Base-by-base conservation (phyloP, 345 rosid species). In the Gossypium rotundifolium region DNA sequence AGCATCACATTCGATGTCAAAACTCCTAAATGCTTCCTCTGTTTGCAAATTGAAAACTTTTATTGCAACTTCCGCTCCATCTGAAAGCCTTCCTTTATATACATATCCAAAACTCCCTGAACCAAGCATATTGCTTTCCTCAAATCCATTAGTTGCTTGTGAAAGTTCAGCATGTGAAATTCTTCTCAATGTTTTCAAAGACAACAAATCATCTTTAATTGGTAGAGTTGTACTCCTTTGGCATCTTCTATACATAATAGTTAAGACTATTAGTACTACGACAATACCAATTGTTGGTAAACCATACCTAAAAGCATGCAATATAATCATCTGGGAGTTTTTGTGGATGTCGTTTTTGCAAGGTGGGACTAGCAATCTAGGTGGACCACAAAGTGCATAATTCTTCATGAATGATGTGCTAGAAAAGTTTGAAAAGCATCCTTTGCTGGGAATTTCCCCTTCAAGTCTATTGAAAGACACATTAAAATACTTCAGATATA, bases 1-100 rank as follows among this genome's bases (percentile, higher is more conserved):
- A 1, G 38, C 49, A 27, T 69, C 73, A 44, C 80, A 77, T 58
- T 77, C 78, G 3, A 44, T 27, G 18, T 29, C 65, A 5, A 62
- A 62, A 17, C 66, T 62, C 18, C 3, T 16, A 16, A 62, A 62
- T 16, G 6, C 66, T 33, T 46, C 22, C 4, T 62, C 22, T 16
- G 8, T 13, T 3, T 14, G 20, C 66, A 62, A 33, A 62, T 62
- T 62, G 11, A 62, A 62, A 16, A 62, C 66, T 62, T 62, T 62
- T 62, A 62, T 8, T 29, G 66, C 46, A 16, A 62, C 46, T 25
- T 25, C 27, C 27, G 2, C 2, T 25, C 27, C 27, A 62, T 62
- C 66, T 29, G 11, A 14, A 14, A 62, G 45, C 8, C 66, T 29
- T 2, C 66, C 66, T 62, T 38, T 62, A 7, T 62, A 33, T 2